Conservation (phyloP, 2,329 filamentous ascomycete species). For the Fusarium setosum region DNA sequence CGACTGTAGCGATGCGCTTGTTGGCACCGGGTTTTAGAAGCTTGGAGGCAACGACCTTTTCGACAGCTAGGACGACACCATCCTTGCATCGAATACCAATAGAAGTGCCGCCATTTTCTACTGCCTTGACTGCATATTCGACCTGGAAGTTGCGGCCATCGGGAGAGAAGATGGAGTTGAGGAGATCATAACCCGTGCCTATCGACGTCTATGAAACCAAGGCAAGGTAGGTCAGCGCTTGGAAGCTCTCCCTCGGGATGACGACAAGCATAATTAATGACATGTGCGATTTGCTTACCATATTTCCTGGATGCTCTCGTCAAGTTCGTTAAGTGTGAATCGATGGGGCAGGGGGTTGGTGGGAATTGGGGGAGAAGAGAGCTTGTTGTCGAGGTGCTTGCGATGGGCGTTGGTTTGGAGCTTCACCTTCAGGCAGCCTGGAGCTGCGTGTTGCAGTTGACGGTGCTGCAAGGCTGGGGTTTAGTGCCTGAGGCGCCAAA, state of each 20-base stretch:
- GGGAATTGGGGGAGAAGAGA: constrained; percentile 24
- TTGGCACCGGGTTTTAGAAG: constrained; percentile 94
- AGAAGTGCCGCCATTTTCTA: constrained; percentile 96
- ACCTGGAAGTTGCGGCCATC: constrained; percentile 99
- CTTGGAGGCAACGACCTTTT: constrained; percentile 97
- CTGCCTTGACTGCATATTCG: constrained; percentile 98
- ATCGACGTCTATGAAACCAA: constrained; percentile 85
- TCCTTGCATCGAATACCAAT: constrained; percentile 98
- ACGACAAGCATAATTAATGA: constrained; percentile 28
- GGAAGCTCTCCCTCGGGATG: constrained; percentile 39
- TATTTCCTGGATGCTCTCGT: constrained; percentile 41
- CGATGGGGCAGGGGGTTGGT: constrained; percentile 5
- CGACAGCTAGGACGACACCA: constrained; percentile 93
- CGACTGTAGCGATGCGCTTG: constrained; percentile 95
- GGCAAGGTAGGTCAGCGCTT: constrained; percentile 37
- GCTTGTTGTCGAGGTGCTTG: constrained; percentile 31
- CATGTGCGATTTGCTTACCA: constrained; percentile 44
- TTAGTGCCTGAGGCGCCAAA: constrained; percentile 47
- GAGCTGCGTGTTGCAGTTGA: constrained; percentile 54
- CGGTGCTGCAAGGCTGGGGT: constrained; percentile 41
- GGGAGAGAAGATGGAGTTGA: constrained; percentile 99
- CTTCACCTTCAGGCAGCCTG: constrained; percentile 56
- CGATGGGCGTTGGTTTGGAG: constrained; percentile 46
- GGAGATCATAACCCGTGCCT: constrained; percentile 99
- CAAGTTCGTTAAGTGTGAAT: constrained; percentile 10